These are phyloP conservation scores for Biscogniauxia marginata DNA, from an alignment of 2,329 filamentous ascomycete genomes.

Conservation along the genomic window DNA sequence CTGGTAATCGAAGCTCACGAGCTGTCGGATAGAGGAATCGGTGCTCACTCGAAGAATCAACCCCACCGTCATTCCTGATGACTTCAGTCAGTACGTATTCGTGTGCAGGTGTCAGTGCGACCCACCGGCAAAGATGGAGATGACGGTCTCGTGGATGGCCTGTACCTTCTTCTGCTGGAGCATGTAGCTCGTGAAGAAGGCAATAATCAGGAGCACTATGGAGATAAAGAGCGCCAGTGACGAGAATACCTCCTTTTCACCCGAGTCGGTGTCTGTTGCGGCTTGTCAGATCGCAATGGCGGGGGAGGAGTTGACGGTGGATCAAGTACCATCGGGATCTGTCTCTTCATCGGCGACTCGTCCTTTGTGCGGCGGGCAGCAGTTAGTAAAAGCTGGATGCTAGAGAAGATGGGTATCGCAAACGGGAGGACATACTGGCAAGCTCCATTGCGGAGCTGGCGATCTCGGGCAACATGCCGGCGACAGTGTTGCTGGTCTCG, in stretches of 20 bases:
- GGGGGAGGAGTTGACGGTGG: slow-evolving; percentile 9
- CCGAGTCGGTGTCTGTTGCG: slow-evolving; percentile 68
- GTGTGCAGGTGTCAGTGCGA: slow-evolving; percentile 4
- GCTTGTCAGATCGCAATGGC: slow-evolving; percentile 19
- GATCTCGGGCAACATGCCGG: slow-evolving; percentile 37
- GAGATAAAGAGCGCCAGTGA: slow-evolving; percentile 98
- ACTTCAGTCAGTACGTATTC: slow-evolving; percentile 8
- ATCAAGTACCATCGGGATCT: slow-evolving; percentile 45
- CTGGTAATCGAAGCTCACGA: slow-evolving; percentile 96
- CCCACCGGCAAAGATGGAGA: slow-evolving; percentile 92
- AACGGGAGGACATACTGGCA: slow-evolving; percentile 34
- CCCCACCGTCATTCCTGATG: slow-evolving; percentile 87
- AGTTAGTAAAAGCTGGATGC: slow-evolving; percentile 16
- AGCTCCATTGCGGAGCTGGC: slow-evolving; percentile 39
- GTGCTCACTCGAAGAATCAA: slow-evolving; percentile 80
- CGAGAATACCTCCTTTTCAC: slow-evolving; percentile 89
- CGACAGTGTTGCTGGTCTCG: slow-evolving; percentile 14
- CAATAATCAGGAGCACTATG: slow-evolving; percentile 88
- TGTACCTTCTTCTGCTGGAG: slow-evolving; percentile 96
- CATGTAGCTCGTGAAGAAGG: slow-evolving; percentile 95
- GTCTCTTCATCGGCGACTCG: slow-evolving; percentile 45
- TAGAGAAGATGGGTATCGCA: slow-evolving; percentile 7
- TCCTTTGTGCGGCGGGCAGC: slow-evolving; percentile 29
- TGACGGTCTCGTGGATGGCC: slow-evolving; percentile 94
- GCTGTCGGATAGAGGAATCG: slow-evolving; percentile 79